Evolutionary conservation across 352 stramenopile species (phyloP).

Genomic region (Phytophthora pini): DNA sequence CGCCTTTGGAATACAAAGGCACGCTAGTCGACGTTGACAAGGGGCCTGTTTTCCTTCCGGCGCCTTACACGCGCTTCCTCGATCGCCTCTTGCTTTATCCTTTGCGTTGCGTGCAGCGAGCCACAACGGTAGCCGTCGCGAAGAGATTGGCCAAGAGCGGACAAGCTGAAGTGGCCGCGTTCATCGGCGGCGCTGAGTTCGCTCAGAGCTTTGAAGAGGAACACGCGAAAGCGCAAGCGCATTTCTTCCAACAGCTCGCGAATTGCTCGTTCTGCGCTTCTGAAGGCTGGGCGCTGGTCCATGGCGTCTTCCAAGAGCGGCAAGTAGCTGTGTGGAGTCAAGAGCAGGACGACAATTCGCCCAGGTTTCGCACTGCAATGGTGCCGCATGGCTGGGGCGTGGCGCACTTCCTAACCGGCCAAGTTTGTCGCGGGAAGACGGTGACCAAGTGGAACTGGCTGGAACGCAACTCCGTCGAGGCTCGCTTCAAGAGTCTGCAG

Average conservation of each 20-base stretch:
- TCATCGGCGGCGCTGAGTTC: conserved; percentile 74
- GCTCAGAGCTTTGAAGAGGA: conserved; percentile 74
- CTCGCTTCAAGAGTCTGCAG: conserved; percentile 76
- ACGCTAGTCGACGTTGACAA: conserved; percentile 12
- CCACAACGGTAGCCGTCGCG: conserved; percentile 59
- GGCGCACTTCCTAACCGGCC: conserved; percentile 70
- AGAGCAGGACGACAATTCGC: conserved; percentile 13
- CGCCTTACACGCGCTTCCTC: conserved; percentile 61
- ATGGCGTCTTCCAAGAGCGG: conserved; percentile 73
- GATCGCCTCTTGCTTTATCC: conserved; percentile 76
- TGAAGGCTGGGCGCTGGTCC: conserved; percentile 79
- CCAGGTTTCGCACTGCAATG: conserved; percentile 29
- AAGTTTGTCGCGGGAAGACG: conserved; percentile 25
- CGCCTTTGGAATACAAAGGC: conserved; percentile 62
- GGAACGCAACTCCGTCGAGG: conserved; percentile 68
- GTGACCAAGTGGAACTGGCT: conserved; percentile 59
- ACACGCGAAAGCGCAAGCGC: conserved; percentile 53
- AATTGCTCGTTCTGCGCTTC: conserved; percentile 66
- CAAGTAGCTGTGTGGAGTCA: conserved; percentile 35
- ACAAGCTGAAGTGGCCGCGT: conserved; percentile 50
- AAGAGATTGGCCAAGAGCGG: conserved; percentile 60
- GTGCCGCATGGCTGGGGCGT: conserved; percentile 84
- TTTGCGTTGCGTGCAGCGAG: conserved; percentile 55
- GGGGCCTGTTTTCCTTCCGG: conserved; percentile 45
- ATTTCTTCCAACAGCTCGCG: conserved; percentile 66